Percentiles rank a stretch among this genome's conserved stretches.
Conservation (phyloP, 2,329 filamentous ascomycete species). For the Ceratocystis smalleyi region DNA sequence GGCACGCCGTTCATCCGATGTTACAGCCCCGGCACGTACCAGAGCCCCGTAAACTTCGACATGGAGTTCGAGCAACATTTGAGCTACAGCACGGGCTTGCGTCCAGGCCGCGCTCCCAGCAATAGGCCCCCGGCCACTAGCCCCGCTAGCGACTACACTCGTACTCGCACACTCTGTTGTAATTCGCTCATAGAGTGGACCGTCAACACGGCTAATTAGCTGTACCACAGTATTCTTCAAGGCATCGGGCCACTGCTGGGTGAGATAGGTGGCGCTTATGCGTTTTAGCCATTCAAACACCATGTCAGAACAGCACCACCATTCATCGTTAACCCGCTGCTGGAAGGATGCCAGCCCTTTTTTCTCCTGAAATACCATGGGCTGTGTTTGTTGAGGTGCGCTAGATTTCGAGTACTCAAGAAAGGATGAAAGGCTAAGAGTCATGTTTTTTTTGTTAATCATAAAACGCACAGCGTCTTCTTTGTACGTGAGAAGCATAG, state of each 20-base stretch:
- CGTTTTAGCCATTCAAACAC: slow-evolving; percentile 42
- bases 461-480: slow-evolving; percentile 39
- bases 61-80: slow-evolving; percentile 47
- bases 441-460: slow-evolving; percentile 37
- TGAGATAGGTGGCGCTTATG: slow-evolving; percentile 36
- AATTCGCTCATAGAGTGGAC: slow-evolving; percentile 32
- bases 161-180: not conserved
- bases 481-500: slow-evolving; percentile 34
- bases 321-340: slow-evolving; percentile 31
- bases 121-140: not conserved
- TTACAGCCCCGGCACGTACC: slow-evolving; percentile 11
- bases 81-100: slow-evolving; percentile 25
- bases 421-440: slow-evolving; percentile 43
- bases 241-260: slow-evolving; percentile 41
- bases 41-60: slow-evolving; percentile 40
- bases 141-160: too few species aligned
- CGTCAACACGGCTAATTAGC: slow-evolving; percentile 39
- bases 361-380: slow-evolving; percentile 35
- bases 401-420: slow-evolving; percentile 46
- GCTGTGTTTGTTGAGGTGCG: slow-evolving; percentile 34
- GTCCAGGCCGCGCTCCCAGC: slow-evolving; percentile 1
- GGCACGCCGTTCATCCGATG: slow-evolving; percentile 7
- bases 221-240: slow-evolving; percentile 43
- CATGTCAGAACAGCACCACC: slow-evolving; percentile 41
- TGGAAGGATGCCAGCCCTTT: slow-evolving; percentile 39